Base-by-base conservation (phyloP, 202 grass and related monocot genomes). In the Zoysia matrella region DNA sequence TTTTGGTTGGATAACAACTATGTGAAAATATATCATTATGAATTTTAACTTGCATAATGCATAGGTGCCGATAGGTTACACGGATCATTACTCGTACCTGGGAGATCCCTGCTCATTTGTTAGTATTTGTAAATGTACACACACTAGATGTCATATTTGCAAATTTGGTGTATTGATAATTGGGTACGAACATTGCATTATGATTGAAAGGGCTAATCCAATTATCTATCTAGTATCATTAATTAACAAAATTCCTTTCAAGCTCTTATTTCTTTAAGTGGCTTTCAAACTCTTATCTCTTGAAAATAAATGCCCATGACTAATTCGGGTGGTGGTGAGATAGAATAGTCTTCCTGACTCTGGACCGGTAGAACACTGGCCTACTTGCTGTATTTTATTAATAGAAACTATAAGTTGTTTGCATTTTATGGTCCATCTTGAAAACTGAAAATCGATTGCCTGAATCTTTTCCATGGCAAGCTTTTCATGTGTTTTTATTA, bases 11-110 rank as follows among this genome's bases (percentile, higher is more conserved):
- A 55, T 74, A 68, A 3, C 60, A 73, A 62, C 39, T 52, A 60
- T 70, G 11, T 62, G 65, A 51, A 63, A 52, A 41, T 16, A 22
- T 22, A 69, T 63, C 1, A 63, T 46, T 45, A 54, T 51, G 8
- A 40, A 39, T 55, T 65, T 47, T 71, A 52, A 43, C 66, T 77
- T 22, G 49, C 56, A 60, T 60, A 43, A 77, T 84, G n/a, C 43
- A 53, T 49, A 54, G 8, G 41, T 22, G 48, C 61, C 54, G 43
- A 54, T 2, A 54, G 8, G 12, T 80, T 3, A 8, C 1, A 22
- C 1, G 9, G 10, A 73, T 63, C 46, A 54, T 86, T 6, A 2
- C 11, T 54, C 14, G 40, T 69, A 75, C 60, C 52, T 69, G 3
- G 46, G 4, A 22, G 71, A 2, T 74, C 18, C 60, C 51, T 40